A percentile compares a stretch with the other conserved stretches of the same genome.
Conservation (phyloP, 805 yeast species). For the Metschnikowia similis region DNA sequence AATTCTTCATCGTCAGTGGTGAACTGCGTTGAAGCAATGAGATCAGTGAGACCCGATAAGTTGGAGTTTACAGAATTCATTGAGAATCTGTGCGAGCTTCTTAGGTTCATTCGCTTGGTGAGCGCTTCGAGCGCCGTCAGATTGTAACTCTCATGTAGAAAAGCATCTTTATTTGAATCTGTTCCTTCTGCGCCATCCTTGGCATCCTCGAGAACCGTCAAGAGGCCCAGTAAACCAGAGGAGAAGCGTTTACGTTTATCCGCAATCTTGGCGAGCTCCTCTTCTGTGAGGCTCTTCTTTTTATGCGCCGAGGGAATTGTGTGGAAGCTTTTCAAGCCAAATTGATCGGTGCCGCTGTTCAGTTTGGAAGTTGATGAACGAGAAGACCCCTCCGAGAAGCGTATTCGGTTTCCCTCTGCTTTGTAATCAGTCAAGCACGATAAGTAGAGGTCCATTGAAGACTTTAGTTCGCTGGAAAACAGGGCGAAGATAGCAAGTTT, state of each 20-base stretch:
- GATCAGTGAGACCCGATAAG: conserved; percentile 45
- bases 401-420: conserved; percentile 10
- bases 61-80: conserved; percentile 48
- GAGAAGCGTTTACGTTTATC: conserved; percentile 27
- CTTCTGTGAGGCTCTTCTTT: conserved; percentile 20
- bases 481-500: conserved; percentile 34
- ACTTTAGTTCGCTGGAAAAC: conserved; percentile 29
- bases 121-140: conserved; percentile 34
- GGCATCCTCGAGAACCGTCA: conserved; percentile 38
- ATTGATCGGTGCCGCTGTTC: conserved; percentile 15
- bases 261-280: conserved; percentile 1
- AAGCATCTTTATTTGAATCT: background rate
- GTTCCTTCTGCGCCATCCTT: background rate
- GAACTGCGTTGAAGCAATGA: conserved; percentile 42
- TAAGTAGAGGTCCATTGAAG: conserved; percentile 28
- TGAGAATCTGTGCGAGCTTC: conserved; percentile 50
- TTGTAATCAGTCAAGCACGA: conserved; percentile 25
- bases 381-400: conserved; percentile 6
- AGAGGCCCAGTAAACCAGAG: conserved; percentile 35
- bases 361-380: conserved; percentile 17
- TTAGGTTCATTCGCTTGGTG: conserved; percentile 19
- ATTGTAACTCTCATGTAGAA: conserved; percentile 28
- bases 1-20: conserved; percentile 31
- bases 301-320: conserved; percentile 21
- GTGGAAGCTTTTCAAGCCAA: conserved; percentile 33